Base-by-base conservation (phyloP, 208 protist species). In the Acanthamoeba triangularis region DNA sequence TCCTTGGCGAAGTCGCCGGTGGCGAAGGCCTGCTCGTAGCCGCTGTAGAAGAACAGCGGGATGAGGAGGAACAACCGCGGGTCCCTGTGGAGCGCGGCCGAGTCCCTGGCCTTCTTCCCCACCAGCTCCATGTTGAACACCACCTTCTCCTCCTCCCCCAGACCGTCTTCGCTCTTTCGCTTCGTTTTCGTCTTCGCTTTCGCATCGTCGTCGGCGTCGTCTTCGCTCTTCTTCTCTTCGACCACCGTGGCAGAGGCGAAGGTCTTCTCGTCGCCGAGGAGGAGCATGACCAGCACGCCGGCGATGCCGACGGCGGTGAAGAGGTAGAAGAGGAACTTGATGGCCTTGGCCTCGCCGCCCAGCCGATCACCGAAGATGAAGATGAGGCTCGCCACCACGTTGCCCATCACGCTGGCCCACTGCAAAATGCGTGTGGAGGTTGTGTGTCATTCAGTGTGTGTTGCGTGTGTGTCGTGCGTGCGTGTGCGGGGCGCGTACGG, bases 1-100 rank as follows among this genome's bases (percentile, higher is more conserved):
- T 82, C 74, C n/a, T 82, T 82, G 74, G 82, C 54, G 67, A 90
- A 90, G 82, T 90, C 82, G 28, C 82, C 82, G 8, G 54, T 67
- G 30, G 82, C 54, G 30, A 90, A 90, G 41, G 52, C 82, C 54
- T 90, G 82, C 54, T 90, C 82, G 44, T 67, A 90, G 37, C 82
- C 82, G 54, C 52, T 90, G 54, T 90, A 90, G 33, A 90, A 67
- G 35, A 90, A 65, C 28, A 90, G 44, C 52, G 82, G 82, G 52
- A 90, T 90, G 28, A 90, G 54, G 25, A 90, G 82, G 52, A 90
- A 90, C 28, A 90, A 25, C 28, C 82, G 82, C 82, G 54, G 52
- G 82, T 90, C 82, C 82, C n/a, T 10, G 52, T 67, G 82, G 1
- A 90, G 37, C 23, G 35, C 25, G 8, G 28, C 44, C 52, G 23